phyloP scores from a whole-genome alignment of 129 eudicot genomes.

The Calendula officinalis region DNA sequence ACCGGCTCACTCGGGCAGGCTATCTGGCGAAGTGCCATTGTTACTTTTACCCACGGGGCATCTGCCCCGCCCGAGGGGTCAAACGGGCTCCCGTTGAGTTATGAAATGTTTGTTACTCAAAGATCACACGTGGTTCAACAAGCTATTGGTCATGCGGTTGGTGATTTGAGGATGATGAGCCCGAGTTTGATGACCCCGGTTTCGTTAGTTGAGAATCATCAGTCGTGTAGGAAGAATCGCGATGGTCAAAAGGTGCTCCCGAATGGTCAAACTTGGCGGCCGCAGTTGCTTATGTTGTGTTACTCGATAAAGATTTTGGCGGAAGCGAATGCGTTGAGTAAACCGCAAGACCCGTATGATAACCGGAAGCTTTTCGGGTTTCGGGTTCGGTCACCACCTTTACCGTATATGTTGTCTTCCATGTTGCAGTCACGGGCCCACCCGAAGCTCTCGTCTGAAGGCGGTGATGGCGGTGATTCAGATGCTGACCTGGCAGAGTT shows the following conservation, averaged over 20 bases:
- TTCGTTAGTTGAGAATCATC: conserved; percentile 85
- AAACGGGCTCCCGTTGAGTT: conserved; percentile 80
- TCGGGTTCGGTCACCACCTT: conserved; percentile 78
- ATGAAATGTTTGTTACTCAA: conserved; percentile 89
- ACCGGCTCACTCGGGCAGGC: conserved; percentile 66
- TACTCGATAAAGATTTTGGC: conserved; percentile 88
- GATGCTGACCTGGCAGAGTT: conserved; percentile 81
- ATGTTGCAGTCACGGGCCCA: conserved; percentile 90
- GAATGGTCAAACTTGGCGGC: conserved; percentile 89
- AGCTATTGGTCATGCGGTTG: conserved; percentile 84
- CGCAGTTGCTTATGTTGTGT: conserved; percentile 71
- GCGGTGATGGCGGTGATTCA: conserved; percentile 80
- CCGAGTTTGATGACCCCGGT: conserved; percentile 86
- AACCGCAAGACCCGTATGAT: conserved; percentile 81
- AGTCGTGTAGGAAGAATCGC: conserved; percentile 81
- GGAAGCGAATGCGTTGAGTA: conserved; percentile 70
- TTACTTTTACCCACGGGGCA: conserved; percentile 86
- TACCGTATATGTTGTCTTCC: conserved; percentile 85
- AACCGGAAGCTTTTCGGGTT: conserved; percentile 88
- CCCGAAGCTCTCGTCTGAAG: conserved; percentile 90
- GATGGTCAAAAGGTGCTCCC: conserved; percentile 95
- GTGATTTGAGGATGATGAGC: conserved; percentile 85
- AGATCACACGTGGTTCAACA: conserved; percentile 89
- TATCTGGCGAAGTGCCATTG: conserved; percentile 76
- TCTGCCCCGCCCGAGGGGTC: conserved; percentile 99